phyloP scores from a whole-genome alignment of 2,329 filamentous ascomycete genomes.

The Scedosporium aurantiacum region DNA sequence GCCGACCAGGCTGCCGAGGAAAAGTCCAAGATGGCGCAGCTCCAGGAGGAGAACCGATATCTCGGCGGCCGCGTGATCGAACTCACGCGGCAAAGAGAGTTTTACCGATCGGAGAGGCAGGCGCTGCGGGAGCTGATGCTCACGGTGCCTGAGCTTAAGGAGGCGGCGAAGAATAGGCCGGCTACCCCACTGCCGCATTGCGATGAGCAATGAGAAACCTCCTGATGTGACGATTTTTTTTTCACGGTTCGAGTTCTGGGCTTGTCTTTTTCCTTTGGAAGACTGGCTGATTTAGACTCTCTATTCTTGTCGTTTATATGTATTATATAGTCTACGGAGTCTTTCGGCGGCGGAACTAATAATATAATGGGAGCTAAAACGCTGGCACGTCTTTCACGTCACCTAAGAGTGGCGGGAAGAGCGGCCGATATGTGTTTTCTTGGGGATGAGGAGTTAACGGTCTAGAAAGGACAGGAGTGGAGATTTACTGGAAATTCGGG shows the following conservation, averaged over 20 bases:
- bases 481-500: too few species aligned
- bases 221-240: not conserved
- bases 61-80: constrained; percentile 4
- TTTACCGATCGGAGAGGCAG: constrained; percentile 3
- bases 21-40: constrained; percentile 44
- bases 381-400: not conserved
- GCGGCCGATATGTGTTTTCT: too few species aligned
- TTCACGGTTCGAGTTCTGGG: not conserved
- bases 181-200: not conserved
- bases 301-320: not conserved
- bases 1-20: constrained; percentile 67
- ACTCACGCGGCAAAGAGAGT: constrained; percentile 4
- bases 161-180: not conserved
- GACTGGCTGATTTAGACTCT: not conserved
- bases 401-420: too few species aligned
- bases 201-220: not conserved
- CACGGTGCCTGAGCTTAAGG: not conserved
- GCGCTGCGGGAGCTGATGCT: constrained; percentile 1
- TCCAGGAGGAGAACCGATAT: constrained; percentile 50
- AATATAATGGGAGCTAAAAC: not conserved
- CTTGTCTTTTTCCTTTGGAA: not conserved
- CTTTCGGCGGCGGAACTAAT: not conserved
- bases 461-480: too few species aligned
- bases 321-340: not conserved
- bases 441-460: too few species aligned